Evolutionary conservation across 139 green algal species (phyloP).

Genomic region (Chlorella sp.): DNA sequence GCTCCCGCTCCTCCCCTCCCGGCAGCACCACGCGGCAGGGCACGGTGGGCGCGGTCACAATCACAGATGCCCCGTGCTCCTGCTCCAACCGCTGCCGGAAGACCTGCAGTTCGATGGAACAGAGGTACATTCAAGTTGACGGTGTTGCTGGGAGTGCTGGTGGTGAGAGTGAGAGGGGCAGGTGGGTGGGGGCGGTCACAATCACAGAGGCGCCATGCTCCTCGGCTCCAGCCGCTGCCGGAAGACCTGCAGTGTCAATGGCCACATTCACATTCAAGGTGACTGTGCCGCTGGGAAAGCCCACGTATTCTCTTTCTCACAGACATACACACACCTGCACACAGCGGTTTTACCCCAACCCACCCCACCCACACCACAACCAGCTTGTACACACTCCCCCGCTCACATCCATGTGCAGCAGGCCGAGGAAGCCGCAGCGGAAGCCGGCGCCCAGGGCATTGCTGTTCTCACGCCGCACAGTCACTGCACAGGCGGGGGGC

Average conservation of each 20-base stretch:
- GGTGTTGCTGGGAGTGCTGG: too few relatives aligned
- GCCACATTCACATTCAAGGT: neutral
- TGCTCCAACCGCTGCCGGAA: slow-evolving; percentile 89
- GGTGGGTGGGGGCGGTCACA: slow-evolving; percentile 86
- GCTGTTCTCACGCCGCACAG: slow-evolving; percentile 81
- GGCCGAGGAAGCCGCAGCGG: slow-evolving; percentile 88
- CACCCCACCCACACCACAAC: too few relatives aligned
- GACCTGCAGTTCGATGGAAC: slow-evolving; percentile 50
- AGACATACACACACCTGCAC: neutral
- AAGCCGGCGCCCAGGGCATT: slow-evolving; percentile 91
- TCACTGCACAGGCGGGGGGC: slow-evolving; percentile 45
- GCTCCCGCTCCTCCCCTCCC: slow-evolving; percentile 26
- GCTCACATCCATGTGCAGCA: slow-evolving; percentile 89
- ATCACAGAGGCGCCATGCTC: slow-evolving; percentile 84
- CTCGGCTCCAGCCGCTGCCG: slow-evolving; percentile 78
- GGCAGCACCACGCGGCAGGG: slow-evolving; percentile 65
- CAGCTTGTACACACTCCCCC: neutral
- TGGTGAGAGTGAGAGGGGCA: slow-evolving; percentile 63
- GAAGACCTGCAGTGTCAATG: slow-evolving; percentile 73
- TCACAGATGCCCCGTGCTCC: slow-evolving; percentile 80
- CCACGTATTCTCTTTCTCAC: neutral
- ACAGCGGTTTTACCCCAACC: too few relatives aligned
- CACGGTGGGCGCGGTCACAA: slow-evolving; percentile 91
- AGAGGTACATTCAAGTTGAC: neutral
- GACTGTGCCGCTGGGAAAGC: neutral